These are phyloP conservation scores for Debaryomyces psychrophilus DNA, from an alignment of 1,139 yeast genomes.

Conservation along the genomic window DNA sequence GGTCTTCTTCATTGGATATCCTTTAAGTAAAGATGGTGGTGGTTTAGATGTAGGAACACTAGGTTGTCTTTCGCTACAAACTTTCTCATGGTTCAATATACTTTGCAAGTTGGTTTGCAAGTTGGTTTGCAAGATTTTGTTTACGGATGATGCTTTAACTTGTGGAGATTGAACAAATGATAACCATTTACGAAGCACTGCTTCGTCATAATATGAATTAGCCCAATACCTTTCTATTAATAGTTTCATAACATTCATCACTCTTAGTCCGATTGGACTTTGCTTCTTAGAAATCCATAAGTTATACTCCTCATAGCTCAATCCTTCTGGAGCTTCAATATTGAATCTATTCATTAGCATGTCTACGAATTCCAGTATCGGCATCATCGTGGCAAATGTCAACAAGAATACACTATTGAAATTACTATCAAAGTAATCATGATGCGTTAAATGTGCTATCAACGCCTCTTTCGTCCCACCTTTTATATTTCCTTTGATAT, in stretches of 20 bases:
- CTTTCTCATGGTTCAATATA: constrained; percentile 36
- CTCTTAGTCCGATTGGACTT: constrained; percentile 67
- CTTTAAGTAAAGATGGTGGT: constrained; percentile 48
- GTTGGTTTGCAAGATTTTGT: constrained; percentile 31
- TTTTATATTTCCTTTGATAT: constrained; percentile 70
- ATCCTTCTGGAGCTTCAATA: constrained; percentile 83
- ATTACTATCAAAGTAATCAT: constrained; percentile 64
- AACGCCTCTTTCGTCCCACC: constrained; percentile 88
- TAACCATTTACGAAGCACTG: constrained; percentile 54
- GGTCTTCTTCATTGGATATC: constrained; percentile 40
- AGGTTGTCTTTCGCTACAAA: constrained; percentile 37
- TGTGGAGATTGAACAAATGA: constrained; percentile 56
- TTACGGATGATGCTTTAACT: constrained; percentile 45
- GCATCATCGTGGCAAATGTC: constrained; percentile 77
- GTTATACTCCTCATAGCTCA: constrained; percentile 80
- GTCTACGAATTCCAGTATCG: constrained; percentile 65
- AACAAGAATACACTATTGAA: constrained; percentile 74
- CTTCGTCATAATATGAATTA: constrained; percentile 57
- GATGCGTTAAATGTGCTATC: constrained; percentile 82
- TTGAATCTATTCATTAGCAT: constrained; percentile 68
- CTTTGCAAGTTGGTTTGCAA: constrained; percentile 29
- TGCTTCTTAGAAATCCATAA: constrained; percentile 78
- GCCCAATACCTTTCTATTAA: constrained; percentile 82
- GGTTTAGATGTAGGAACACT: constrained; percentile 32
- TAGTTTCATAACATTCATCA: constrained; percentile 69